These are phyloP conservation scores for Wickerhamomyces queroliae DNA, from an alignment of 805 yeast genomes.

Conservation along the genomic window DNA sequence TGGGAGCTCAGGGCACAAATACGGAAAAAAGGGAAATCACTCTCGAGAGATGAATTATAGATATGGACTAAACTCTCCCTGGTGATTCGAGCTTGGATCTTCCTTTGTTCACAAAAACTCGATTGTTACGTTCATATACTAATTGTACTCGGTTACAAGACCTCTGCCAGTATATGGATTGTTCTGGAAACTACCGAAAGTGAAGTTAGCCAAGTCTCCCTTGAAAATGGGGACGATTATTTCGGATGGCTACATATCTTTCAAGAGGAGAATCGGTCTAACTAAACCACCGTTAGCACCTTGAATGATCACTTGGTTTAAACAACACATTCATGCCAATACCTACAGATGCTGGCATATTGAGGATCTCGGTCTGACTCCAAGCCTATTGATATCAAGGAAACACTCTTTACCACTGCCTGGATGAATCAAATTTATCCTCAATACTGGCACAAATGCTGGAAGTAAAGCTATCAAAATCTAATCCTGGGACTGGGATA, in stretches of 20 bases:
- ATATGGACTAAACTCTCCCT: slow-evolving; percentile 51
- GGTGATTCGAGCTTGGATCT: slow-evolving; percentile 41
- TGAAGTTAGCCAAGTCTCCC: slow-evolving; percentile 30
- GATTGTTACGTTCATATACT: slow-evolving; percentile 65
- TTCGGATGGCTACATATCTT: slow-evolving; percentile 68
- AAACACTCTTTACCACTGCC: slow-evolving; percentile 43
- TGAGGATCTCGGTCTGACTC: slow-evolving; percentile 70
- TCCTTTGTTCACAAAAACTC: slow-evolving; percentile 66
- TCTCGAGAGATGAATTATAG: slow-evolving; percentile 88
- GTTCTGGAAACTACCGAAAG: slow-evolving; percentile 34
- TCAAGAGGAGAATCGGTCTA: slow-evolving; percentile 82
- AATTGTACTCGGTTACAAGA: slow-evolving; percentile 58
- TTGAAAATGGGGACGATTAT: slow-evolving; percentile 53
- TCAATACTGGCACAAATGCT: slow-evolving; percentile 29
- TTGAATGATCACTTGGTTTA: slow-evolving; percentile 49
- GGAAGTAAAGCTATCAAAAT: slow-evolving; percentile 34
- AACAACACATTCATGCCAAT: slow-evolving; percentile 64
- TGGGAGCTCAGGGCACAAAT: slow-evolving; percentile 51
- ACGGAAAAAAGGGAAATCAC: slow-evolving; percentile 81
- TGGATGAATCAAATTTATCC: slow-evolving; percentile 29
- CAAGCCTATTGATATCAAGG: slow-evolving; percentile 60
- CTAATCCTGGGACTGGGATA: slow-evolving; percentile 9
- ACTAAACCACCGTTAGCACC: slow-evolving; percentile 49
- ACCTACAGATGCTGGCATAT: slow-evolving; percentile 66
- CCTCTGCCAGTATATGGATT: slow-evolving; percentile 70